Conservation (phyloP, 148 eudicot species). For the Cornus kousa region DNA sequence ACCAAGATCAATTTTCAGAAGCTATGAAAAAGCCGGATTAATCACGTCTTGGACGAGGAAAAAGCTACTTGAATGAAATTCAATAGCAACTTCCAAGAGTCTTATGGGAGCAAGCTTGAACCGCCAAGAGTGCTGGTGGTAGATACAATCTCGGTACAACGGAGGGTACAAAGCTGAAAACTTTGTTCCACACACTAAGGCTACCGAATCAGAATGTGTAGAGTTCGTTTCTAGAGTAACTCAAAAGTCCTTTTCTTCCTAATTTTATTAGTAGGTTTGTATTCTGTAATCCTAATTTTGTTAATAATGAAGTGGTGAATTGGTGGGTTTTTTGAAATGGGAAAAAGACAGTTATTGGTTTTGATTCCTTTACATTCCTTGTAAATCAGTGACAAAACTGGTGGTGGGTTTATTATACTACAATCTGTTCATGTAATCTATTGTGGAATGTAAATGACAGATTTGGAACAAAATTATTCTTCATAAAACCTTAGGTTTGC, state of each 20-base stretch:
- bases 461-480: neutral
- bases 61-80: neutral
- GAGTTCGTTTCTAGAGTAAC: neutral
- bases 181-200: neutral
- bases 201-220: neutral
- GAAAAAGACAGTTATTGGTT: neutral
- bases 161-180: neutral
- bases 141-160: neutral
- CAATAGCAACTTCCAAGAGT: neutral
- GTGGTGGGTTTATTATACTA: neutral
- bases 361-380: conserved; percentile 13
- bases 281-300: neutral
- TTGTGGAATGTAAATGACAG: neutral
- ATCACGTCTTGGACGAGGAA: neutral
- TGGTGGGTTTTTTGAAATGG: neutral
- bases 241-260: neutral
- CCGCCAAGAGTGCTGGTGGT: neutral
- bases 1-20: neutral
- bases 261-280: neutral
- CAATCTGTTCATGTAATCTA: neutral
- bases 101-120: neutral
- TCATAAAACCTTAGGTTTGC: neutral
- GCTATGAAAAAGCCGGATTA: neutral
- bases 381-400: neutral
- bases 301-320: neutral